Evolutionary conservation across 129 eudicot genomes (phyloP), one percentile per base, ranked within the genome.

Genomic region (Lactuca saligna): DNA sequence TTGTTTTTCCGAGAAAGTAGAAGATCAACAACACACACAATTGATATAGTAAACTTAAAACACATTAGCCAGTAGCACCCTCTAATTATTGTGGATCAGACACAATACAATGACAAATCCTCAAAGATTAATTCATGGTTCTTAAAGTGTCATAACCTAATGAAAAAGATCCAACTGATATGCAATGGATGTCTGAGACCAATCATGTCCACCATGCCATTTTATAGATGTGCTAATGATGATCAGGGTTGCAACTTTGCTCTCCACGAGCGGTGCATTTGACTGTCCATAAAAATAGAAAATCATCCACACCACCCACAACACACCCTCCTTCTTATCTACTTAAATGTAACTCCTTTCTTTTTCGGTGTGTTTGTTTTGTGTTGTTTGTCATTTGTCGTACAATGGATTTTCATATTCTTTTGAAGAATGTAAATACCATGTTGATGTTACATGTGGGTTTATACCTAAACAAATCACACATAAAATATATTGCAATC

Each of bases 241-340:
- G 29, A 25, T 25, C 29, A 25, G 29, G 29, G 2, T 25, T 25
- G 2, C 29, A 2, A 25, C 1, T 25, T 60, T 60, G 46, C 34
- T 60, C 25, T 60, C 13, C 65, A 60, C 5, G 65, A 60, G 48
- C 29, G 48, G 65, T 60, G 65, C 65, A 60, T 25, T 6, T 15
- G 29, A 0, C 2, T 25, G 25, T 48, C 65, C 35, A 11, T 41
- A 7, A 31, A 60, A 60, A 34, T 41, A 7, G 48, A 60, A 60
- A 34, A 0, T 6, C n/a, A 33, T 17, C 65, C 46, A 3, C 25
- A 9, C 29, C 65, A 60, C 46, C 48, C 7, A 3, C 29, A 60
- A n/a, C 65, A 60, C 13, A 60, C 46, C 13, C 65, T 60, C 10
- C 33, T n/a, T 60, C 39, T 60, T 41, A 25, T 25, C 29, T 25